These are phyloP conservation scores for Psidium friedrichsthalianum DNA, from an alignment of 345 rosid species.

Conservation along the genomic window DNA sequence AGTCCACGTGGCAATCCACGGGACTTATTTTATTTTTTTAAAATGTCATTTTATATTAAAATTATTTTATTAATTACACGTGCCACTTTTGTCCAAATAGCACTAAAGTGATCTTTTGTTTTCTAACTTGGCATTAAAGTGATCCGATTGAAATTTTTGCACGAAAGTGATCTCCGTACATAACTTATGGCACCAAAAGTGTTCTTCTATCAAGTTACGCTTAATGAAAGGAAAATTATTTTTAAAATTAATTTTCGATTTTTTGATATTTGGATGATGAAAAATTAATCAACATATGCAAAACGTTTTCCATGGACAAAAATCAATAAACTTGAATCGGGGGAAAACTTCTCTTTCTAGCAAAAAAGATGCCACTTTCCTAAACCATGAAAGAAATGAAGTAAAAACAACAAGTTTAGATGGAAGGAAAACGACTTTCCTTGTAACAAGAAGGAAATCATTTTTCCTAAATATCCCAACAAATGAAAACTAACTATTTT, in stretches of 20 bases:
- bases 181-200: too few species aligned
- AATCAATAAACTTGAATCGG: neutral
- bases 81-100: too few species aligned
- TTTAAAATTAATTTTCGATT: neutral
- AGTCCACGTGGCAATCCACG: too few species aligned
- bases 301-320: neutral
- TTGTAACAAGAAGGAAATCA: neutral
- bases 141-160: too few species aligned
- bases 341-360: neutral
- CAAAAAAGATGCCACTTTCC: neutral
- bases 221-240: too few species aligned
- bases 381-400: neutral
- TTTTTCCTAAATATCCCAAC: neutral
- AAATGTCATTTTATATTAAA: too few species aligned
- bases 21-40: too few species aligned
- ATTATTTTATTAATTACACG: too few species aligned
- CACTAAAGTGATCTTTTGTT: too few species aligned
- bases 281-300: neutral
- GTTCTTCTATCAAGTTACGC: too few species aligned
- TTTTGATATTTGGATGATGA: accelerated
- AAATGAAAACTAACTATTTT: neutral
- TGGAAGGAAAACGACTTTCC: accelerated
- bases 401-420: neutral
- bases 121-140: too few species aligned
- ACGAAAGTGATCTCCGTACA: too few species aligned